Evolutionary conservation across 192 early-diverging fungal species (phyloP).

Genomic region (Linnemannia elongata): DNA sequence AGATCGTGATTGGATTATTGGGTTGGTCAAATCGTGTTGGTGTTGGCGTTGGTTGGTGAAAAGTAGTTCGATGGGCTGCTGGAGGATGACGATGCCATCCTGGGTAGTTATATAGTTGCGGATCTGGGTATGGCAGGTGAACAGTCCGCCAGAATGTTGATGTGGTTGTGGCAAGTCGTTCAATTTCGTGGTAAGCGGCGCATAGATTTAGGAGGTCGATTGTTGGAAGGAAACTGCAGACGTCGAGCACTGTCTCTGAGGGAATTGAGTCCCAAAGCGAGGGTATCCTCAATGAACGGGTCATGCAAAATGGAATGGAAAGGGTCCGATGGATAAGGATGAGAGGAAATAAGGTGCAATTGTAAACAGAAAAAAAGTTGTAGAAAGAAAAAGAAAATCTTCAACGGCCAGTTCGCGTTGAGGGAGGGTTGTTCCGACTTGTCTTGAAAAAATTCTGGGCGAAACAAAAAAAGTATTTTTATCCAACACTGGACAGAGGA

Average conservation of each 20-base stretch:
- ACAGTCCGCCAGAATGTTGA: slow-evolving; percentile 14
- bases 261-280: slow-evolving; percentile 36
- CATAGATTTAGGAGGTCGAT: slow-evolving; percentile 37
- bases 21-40: background rate
- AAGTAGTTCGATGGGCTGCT: background rate
- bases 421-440: background rate
- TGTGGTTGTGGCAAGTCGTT: slow-evolving; percentile 14
- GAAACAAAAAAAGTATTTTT: slow-evolving; percentile 7
- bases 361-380: background rate
- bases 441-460: slow-evolving; percentile 11
- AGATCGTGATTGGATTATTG: background rate
- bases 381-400: background rate
- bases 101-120: slow-evolving; percentile 29
- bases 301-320: background rate
- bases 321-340: background rate
- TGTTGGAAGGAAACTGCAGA: slow-evolving; percentile 27
- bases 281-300: background rate
- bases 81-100: slow-evolving; percentile 17
- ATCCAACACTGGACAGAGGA: background rate
- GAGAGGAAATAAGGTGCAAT: background rate
- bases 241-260: slow-evolving; percentile 11
- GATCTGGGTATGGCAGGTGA: slow-evolving; percentile 40
- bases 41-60: background rate
- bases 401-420: background rate
- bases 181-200: slow-evolving; percentile 23